phyloP scores from a whole-genome alignment of 129 eudicot genomes.

The Dittrichia graveolens region DNA sequence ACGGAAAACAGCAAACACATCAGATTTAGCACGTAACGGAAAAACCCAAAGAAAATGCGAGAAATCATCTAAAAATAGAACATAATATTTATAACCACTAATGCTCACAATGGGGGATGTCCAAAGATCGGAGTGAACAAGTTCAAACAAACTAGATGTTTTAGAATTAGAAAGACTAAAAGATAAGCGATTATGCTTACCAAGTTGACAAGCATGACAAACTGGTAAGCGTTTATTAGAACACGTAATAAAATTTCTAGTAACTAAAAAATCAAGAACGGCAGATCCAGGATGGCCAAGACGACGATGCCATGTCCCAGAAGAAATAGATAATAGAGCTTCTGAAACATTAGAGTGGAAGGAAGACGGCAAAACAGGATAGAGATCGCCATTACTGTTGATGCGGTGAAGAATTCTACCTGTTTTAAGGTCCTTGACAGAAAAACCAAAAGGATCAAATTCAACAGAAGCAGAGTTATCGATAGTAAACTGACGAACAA shows the following conservation, averaged over 20 bases:
- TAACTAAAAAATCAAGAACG: no score
- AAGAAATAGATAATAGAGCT: no score
- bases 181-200: not conserved
- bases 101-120: not conserved
- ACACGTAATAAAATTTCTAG: no score
- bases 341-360: not conserved
- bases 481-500: not conserved
- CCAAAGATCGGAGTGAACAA: not conserved
- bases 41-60: not conserved
- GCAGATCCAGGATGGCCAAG: not conserved
- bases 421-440: no score
- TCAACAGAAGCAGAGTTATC: no score
- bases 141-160: not conserved
- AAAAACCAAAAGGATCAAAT: no score
- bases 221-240: not conserved
- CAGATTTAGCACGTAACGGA: not conserved
- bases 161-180: not conserved
- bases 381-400: not conserved
- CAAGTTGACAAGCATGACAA: no score
- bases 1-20: not conserved
- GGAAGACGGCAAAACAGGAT: not conserved
- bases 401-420: not conserved
- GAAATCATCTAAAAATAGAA: no score
- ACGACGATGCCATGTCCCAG: not conserved
- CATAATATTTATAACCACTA: not conserved